Evolutionary conservation across 1,284 basidiomycete genomes (phyloP).

Genomic region (Macrocybe sp.): DNA sequence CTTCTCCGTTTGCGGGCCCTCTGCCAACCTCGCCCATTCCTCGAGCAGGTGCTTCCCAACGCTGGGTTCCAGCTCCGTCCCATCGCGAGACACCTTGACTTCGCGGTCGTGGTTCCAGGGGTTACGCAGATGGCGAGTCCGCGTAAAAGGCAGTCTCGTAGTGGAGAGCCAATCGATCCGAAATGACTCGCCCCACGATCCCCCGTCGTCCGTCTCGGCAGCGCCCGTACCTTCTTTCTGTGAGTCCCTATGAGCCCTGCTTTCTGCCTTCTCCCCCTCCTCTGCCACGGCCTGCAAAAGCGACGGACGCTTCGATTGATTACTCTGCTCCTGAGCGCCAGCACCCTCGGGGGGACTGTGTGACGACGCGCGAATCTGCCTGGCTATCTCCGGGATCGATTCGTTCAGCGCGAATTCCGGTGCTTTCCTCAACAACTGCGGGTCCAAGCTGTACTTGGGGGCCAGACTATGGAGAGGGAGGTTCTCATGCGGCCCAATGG

Average conservation of each 20-base stretch:
- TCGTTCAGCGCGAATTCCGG: not conserved
- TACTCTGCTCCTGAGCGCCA: not conserved
- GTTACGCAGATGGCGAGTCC: constrained; percentile 79
- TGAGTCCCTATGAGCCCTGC: constrained; percentile 2
- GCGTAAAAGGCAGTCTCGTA: constrained; percentile 70
- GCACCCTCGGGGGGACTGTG: too few species aligned
- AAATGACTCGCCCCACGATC: constrained; percentile 73
- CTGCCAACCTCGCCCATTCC: constrained; percentile 60
- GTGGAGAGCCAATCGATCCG: constrained; percentile 82
- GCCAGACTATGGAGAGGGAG: constrained; percentile 23
- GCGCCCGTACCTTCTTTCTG: constrained; percentile 6
- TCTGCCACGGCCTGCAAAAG: constrained; percentile 16
- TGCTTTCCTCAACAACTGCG: not conserved
- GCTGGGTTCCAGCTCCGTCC: constrained; percentile 86
- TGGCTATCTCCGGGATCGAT: too few species aligned
- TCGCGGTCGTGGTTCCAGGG: constrained; percentile 92
- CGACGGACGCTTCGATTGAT: not conserved
- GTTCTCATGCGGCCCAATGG: constrained; percentile 34
- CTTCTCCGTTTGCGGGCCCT: constrained; percentile 9
- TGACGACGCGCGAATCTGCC: too few species aligned
- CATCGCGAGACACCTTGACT: constrained; percentile 89
- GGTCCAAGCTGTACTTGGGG: constrained; percentile 11
- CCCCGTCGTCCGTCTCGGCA: constrained; percentile 17
- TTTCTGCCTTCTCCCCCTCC: constrained; percentile 11
- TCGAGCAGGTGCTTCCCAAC: constrained; percentile 71